Base-by-base conservation (phyloP, 129 eudicot species). In the carrot (Daucus carota) region DNA sequence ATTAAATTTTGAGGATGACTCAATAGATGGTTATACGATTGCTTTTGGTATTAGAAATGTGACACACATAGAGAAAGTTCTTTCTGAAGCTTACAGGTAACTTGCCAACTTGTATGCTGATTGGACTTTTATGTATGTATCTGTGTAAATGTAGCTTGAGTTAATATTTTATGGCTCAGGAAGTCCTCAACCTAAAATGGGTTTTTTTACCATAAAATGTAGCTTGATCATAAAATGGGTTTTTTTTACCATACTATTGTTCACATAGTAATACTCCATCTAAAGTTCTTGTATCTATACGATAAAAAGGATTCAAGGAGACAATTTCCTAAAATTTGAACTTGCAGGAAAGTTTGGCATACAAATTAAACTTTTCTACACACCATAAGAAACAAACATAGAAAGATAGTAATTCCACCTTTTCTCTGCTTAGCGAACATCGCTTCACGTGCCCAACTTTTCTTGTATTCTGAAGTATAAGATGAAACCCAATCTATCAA, bases 1-100 rank as follows among this genome's bases (percentile, higher is more conserved):
- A 47, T 82, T 95, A 28, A 82, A 67, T 47, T 95, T 95, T 73
- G 92, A 89, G 68, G 89, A 91, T 81, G 59, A 81, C 63, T 89
- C 99, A 14, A 85, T 95, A 97, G 99, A 95, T 85, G 99, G 94
- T 80, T 95, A 91, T 83, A 95, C 99, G 18, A 89, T 95, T 82
- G 99, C 99, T 66, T 95, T 95, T 86, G 99, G 99, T 47, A 95
- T 95, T 62, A 89, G 99, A 76, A 95, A 95, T 66, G 99, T 95
- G 72, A 95, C 99, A 47, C 99, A 91, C 84, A 91, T 95, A 52
- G 99, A 91, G 81, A 95, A 91, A 82, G 92, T 70, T 84, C 94
- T 95, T 75, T 85, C 92, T 50, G 97, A 95, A 86, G 97, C 99
- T 72, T 77, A 91, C 83, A 89, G 97, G 99, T 91, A 84, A 40